phyloP scores from a whole-genome alignment of 306 rosid genomes.

The Glycine latifolia region DNA sequence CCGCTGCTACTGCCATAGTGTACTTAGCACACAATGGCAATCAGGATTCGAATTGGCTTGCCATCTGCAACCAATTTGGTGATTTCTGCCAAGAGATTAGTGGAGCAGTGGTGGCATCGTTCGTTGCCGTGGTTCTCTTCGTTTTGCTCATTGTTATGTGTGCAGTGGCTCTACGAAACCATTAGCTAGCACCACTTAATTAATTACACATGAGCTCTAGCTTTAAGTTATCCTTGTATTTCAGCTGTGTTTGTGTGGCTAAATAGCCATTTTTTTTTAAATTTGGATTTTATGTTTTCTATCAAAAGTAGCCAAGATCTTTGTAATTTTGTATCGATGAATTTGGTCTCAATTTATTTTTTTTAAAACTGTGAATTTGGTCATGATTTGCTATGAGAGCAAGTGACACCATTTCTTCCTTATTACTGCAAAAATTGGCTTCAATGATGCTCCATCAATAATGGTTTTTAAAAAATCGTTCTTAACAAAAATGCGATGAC shows the following conservation, averaged over 20 bases:
- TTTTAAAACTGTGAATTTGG: too few species aligned
- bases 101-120: constrained; percentile 68
- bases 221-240: background rate
- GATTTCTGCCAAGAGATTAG: constrained; percentile 66
- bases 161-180: constrained; percentile 52
- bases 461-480: too few species aligned
- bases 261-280: background rate
- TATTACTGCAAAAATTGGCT: too few species aligned
- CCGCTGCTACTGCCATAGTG: constrained; percentile 70
- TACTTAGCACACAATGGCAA: constrained; percentile 81
- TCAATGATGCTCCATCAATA: too few species aligned
- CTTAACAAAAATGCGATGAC: too few species aligned
- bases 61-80: constrained; percentile 78
- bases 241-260: background rate
- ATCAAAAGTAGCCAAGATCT: too few species aligned
- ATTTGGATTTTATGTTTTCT: too few species aligned
- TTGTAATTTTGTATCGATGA: too few species aligned
- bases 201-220: background rate
- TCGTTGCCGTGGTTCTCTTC: constrained; percentile 53
- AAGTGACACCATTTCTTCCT: too few species aligned
- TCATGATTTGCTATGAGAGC: too few species aligned
- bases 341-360: too few species aligned
- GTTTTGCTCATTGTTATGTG: constrained; percentile 59
- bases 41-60: constrained; percentile 70
- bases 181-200: background rate